Percentiles rank a stretch among this genome's conserved stretches.
phyloP scores from a whole-genome alignment of 805 yeast genomes.

The Starmera amethionina region DNA sequence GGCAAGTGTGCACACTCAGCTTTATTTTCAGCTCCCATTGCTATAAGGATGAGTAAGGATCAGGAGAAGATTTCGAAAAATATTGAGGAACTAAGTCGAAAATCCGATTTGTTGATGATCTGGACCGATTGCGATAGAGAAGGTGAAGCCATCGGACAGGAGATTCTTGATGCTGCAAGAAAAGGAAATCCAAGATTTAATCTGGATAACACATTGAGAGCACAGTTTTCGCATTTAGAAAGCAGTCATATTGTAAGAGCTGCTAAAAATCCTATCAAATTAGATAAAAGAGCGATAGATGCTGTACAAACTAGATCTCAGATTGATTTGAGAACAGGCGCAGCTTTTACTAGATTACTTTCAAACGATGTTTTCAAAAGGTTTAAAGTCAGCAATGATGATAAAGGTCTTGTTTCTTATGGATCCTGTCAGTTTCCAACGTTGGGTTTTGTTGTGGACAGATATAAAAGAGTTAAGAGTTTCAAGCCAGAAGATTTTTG shows the following conservation, averaged over 20 bases:
- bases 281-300: conserved; percentile 61
- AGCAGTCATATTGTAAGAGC: conserved; percentile 64
- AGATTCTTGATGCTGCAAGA: conserved; percentile 62
- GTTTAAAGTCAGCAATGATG: conserved; percentile 4
- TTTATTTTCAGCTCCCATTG: conserved; percentile 63
- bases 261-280: conserved; percentile 51
- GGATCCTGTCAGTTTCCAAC: conserved; percentile 98
- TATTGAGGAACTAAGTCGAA: conserved; percentile 54
- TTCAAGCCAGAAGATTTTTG: conserved; percentile 78
- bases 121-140: conserved; percentile 99
- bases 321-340: conserved; percentile 82
- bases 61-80: conserved; percentile 48
- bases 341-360: conserved; percentile 75
- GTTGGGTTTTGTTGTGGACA: conserved; percentile 88
- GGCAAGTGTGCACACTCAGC: conserved; percentile 53
- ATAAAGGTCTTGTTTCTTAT: conserved; percentile 40
- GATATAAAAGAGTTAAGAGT: conserved; percentile 63
- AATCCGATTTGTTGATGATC: conserved; percentile 61
- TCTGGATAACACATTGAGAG: conserved; percentile 51
- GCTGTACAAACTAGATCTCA: conserved; percentile 87
- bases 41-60: conserved; percentile 28
- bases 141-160: conserved; percentile 89
- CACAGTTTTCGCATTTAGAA: conserved; percentile 83
- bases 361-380: conserved; percentile 33
- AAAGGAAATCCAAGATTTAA: conserved; percentile 34